A percentile compares a stretch with the other conserved stretches of the same genome.
Conservation (phyloP, 164 flowering plant species). For the Vitis labrusca region DNA sequence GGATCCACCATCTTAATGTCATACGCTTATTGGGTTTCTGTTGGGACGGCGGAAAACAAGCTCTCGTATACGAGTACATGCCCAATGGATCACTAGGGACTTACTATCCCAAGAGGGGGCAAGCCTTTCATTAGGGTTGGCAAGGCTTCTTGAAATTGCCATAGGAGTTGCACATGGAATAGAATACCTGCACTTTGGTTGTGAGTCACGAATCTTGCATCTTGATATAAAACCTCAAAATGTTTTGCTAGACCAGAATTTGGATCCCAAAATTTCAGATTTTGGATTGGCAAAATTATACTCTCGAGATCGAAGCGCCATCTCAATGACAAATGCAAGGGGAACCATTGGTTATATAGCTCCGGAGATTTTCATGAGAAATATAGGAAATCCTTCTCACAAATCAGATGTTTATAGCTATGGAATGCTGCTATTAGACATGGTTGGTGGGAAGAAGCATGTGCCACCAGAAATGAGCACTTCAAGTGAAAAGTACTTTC, state of each 20-base stretch:
- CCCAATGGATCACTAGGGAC: constrained; percentile 19
- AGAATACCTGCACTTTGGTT: constrained; percentile 21
- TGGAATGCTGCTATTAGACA: constrained; percentile 25
- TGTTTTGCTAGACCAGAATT: constrained; percentile 20
- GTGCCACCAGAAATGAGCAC: not conserved
- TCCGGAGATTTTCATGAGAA: constrained; percentile 17
- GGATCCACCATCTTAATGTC: constrained; percentile 22
- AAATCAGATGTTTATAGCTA: constrained; percentile 10
- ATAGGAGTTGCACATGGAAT: constrained; percentile 18
- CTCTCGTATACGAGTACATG: constrained; percentile 1
- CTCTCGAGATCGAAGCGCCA: constrained; percentile 6
- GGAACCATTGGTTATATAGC: constrained; percentile 28
- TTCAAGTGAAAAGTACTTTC: constrained; percentile 9
- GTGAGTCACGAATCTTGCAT: constrained; percentile 22
- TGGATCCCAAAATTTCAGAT: constrained; percentile 27
- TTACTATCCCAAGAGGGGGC: constrained; percentile 1
- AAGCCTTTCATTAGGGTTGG: constrained; percentile 6
- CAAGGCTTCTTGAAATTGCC: constrained; percentile 15
- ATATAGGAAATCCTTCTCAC: constrained; percentile 10
- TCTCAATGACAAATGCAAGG: constrained; percentile 2
- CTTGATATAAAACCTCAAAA: constrained; percentile 28
- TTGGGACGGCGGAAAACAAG: constrained; percentile 10
- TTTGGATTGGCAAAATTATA: constrained; percentile 26
- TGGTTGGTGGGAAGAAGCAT: constrained; percentile 15
- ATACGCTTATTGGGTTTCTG: constrained; percentile 22